Base-by-base conservation (phyloP, 78 protist genomes). In the Acrasis kona region DNA sequence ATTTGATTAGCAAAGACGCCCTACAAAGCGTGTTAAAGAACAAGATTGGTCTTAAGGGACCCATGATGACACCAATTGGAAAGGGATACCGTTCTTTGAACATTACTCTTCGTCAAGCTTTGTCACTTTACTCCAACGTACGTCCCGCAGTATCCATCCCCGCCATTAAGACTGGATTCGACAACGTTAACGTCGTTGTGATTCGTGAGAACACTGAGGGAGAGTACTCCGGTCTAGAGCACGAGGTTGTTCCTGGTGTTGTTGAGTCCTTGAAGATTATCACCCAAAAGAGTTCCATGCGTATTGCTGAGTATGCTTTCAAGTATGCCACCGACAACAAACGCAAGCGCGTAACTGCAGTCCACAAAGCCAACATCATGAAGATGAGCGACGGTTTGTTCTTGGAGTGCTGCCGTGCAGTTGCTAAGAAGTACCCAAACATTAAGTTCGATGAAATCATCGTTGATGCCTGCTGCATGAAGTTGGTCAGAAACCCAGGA, bases 131-230 rank as follows among this genome's bases (percentile, higher is more conserved):
- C 70, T 90, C 91, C 72, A 87, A 87, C 72, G 89, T 90, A 50
- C 81, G 94, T 64, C 94, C 94, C 39, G 78, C 85, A 78, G 57
- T 61, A 40, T 75, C 85, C 35, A 58, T 90, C 68, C 74, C 80
- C 65, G 91, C 89, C 72, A 74, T 70, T 81, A 70, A 83, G 74
- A 74, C 41, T 39, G 41, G 64, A 65, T 4, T n/a, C 66, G 87
- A 91, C 64, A 75, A 84, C 74, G 92, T 91, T 28, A 86, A 91
- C 84, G 41, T 80, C 2, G 92, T 86, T 31, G 82, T 86, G 41
- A 76, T 91, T 65, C 85, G 95, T 40, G 95, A 91, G 68, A 91
- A 91, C 85, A 91, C 95, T 27, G 95, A 91, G 80, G 95, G 91
- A 67, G 86, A 80, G 80, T 91, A 91, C 85, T 65, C 82, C 31